These are phyloP conservation scores for Apostasia ramifera DNA, from an alignment of 106 monocot genomes.

Conservation along the genomic window DNA sequence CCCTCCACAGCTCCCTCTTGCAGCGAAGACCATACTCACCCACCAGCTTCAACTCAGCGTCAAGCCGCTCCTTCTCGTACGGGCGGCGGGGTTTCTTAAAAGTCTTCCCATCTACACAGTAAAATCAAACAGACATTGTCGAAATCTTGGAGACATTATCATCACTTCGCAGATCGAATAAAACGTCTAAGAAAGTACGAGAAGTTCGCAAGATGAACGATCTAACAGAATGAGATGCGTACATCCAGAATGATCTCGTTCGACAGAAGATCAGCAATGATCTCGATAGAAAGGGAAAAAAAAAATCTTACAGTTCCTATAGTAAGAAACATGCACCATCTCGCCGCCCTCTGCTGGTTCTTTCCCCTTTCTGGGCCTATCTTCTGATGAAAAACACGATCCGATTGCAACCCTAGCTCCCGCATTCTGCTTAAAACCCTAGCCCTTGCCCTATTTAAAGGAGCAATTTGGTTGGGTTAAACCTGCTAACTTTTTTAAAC, in stretches of 20 bases:
- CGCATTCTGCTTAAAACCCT: no score
- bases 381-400: no score
- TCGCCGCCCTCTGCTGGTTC: background rate
- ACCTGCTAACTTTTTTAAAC: no score
- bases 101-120: conserved; percentile 57
- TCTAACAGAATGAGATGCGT: background rate
- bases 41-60: conserved; percentile 68
- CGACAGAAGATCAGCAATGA: background rate
- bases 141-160: background rate
- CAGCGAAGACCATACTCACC: conserved; percentile 58
- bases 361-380: no score
- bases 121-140: background rate
- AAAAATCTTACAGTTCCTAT: conserved; percentile 11
- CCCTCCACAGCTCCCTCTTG: conserved; percentile 60
- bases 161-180: background rate
- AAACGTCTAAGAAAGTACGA: background rate
- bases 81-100: conserved; percentile 84
- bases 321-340: conserved; percentile 39
- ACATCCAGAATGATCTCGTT: background rate
- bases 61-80: conserved; percentile 76
- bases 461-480: no score
- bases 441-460: no score
- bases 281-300: no score
- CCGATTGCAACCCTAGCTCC: no score
- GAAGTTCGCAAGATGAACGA: background rate